Base-by-base conservation (phyloP, 257 asterid species). In the Echium plantagineum region DNA sequence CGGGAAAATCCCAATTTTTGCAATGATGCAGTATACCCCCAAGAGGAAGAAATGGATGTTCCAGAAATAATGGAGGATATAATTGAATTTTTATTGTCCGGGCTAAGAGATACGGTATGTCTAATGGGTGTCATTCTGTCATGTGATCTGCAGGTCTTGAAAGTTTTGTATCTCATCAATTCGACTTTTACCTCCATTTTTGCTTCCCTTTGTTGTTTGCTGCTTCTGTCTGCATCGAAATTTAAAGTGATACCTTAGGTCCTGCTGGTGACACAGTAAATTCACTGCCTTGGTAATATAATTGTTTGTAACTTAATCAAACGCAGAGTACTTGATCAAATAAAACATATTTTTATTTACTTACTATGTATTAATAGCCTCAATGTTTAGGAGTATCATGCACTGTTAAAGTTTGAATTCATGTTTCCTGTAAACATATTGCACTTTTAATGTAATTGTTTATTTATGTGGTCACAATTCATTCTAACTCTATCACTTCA, bases 51-150 rank as follows among this genome's bases (percentile, higher is more conserved):
- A 58, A 81, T 86, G 84, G 98, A 84, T 76, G 87, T 93, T 67
- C 98, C 97, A 63, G 98, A 93, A 63, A 72, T 76, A 30, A 69
- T 89, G 58, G 98, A 88, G 85, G 97, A 93, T 69, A 75, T 86
- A 52, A 84, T 89, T 42, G 97, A 86, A 71, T 75, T 82, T 71
- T 52, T 93, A 71, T 77, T 82, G 61, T 81, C 90, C 65, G 97
- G 94, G 66, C 74, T 93, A 80, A 74, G 85, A 74, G 98, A 93
- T 66, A 84, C 89, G 85, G 98, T 93, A 82, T 70, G 89, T 74
- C 47, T 57, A 66, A 73, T 66, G 68, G 74, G 73, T 79, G 70
- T 66, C 68, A 67, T 66, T 70, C 76, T 56, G 57, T 58, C 42
- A 32, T 69, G 48, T 69, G 26, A n/a, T 21, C 24, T 52, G 22